A percentile compares a stretch with the other conserved stretches of the same genome.
phyloP scores from a whole-genome alignment of 2,329 filamentous ascomycete genomes.

The Pseudomassariella vexata region DNA sequence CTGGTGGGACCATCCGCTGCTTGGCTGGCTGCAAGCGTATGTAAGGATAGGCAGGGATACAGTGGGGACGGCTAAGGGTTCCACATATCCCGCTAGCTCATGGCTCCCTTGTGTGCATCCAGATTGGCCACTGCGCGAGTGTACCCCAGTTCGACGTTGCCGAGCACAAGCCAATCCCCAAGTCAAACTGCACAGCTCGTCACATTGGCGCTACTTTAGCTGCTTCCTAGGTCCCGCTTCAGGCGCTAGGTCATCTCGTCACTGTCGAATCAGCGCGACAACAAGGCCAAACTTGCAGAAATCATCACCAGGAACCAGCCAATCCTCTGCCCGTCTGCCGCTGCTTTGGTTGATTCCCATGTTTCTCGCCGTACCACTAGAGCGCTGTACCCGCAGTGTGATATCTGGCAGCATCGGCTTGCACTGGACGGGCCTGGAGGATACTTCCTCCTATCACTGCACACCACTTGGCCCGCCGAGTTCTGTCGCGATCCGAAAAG shows the following conservation, averaged over 20 bases:
- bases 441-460: constrained; percentile 7
- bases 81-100: constrained; percentile 19
- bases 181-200: no score
- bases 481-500: no score
- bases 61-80: no score
- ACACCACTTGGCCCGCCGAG: no score
- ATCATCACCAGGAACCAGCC: background rate
- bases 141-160: constrained; percentile 12
- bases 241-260: constrained; percentile 5
- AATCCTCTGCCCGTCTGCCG: background rate
- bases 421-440: constrained; percentile 1
- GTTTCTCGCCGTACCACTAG: background rate
- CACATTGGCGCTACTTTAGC: no score
- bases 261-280: constrained; percentile 5
- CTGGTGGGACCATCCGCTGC: background rate
- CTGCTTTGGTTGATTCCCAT: background rate
- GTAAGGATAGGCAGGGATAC: background rate
- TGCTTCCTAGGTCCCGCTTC: constrained; percentile 17
- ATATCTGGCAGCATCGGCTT: background rate
- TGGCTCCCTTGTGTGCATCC: constrained; percentile 20
- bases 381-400: constrained; percentile 1
- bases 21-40: background rate
- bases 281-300: background rate
- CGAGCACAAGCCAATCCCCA: constrained; percentile 20
- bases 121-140: constrained; percentile 20